These are phyloP conservation scores for Paraphoma sp. DNA, from an alignment of 2,329 filamentous ascomycete species.

Conservation along the genomic window DNA sequence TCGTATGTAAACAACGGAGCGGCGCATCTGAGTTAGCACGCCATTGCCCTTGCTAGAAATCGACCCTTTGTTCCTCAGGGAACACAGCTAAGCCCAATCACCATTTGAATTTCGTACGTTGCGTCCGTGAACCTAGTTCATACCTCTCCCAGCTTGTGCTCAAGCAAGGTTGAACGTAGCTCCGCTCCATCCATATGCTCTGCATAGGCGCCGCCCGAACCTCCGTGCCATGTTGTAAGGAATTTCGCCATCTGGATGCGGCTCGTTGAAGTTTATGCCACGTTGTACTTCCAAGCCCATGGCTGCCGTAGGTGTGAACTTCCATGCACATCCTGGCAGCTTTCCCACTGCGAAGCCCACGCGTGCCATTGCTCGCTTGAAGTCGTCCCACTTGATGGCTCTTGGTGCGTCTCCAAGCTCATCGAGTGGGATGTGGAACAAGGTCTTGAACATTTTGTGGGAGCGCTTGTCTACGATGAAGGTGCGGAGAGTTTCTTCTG, in stretches of 20 bases:
- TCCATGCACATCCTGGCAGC: conserved; percentile 65
- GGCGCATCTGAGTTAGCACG: too few relatives aligned
- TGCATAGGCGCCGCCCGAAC: conserved; percentile 55
- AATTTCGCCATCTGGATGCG: conserved; percentile 62
- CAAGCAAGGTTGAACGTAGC: not conserved
- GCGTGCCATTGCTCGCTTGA: conserved; percentile 59
- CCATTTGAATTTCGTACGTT: too few relatives aligned
- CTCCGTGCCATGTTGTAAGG: conserved; percentile 54
- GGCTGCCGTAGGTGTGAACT: conserved; percentile 54
- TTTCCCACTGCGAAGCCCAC: conserved; percentile 62
- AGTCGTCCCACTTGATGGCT: conserved; percentile 61
- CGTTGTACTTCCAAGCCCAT: conserved; percentile 49
- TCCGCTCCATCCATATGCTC: conserved; percentile 4
- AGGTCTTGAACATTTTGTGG: not conserved
- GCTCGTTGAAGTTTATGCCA: conserved; percentile 67
- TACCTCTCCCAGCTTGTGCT: not conserved
- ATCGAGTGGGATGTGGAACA: not conserved
- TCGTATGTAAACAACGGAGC: too few relatives aligned
- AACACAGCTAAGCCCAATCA: too few relatives aligned
- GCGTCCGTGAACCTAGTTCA: too few relatives aligned
- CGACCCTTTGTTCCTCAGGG: too few relatives aligned
- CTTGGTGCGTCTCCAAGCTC: conserved; percentile 47
- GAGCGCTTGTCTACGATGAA: not conserved
- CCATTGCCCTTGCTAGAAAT: too few relatives aligned
- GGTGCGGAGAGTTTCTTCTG: not conserved